Evolutionary conservation across 306 rosid species (phyloP).

Genomic region (Pterocarpus macrocarpus): DNA sequence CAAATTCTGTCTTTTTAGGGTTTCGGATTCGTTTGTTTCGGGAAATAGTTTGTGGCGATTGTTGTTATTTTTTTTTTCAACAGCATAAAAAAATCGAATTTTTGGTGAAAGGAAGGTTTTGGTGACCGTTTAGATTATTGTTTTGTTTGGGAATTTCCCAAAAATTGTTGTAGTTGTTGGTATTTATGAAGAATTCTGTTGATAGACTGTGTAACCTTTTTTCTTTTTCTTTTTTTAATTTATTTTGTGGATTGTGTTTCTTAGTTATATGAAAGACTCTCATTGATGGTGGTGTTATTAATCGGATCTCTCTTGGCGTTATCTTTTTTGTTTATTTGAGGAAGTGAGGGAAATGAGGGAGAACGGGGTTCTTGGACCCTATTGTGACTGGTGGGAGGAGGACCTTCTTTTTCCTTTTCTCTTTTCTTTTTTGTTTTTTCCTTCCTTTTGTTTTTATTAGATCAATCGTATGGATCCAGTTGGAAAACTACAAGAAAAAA

Average conservation of each 20-base stretch:
- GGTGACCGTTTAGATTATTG: not conserved
- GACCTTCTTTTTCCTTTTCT: not conserved
- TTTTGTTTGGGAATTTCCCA: not conserved
- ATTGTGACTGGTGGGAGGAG: not conserved
- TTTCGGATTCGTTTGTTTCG: conserved; percentile 38
- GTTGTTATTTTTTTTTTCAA: not conserved
- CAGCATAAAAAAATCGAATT: not conserved
- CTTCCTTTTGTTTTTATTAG: not conserved
- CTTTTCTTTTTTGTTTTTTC: not conserved
- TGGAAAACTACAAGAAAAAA: not conserved
- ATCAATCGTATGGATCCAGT: conserved; percentile 36
- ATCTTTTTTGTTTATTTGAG: not conserved
- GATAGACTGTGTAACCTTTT: not conserved
- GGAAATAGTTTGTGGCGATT: not conserved
- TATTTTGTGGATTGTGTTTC: not conserved
- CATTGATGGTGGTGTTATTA: conserved; percentile 35
- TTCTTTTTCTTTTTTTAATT: not conserved
- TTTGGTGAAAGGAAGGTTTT: conserved; percentile 11
- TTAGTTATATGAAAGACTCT: not conserved
- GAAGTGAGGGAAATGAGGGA: conserved; percentile 15
- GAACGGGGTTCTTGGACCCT: conserved; percentile 2
- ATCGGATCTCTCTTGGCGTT: conserved; percentile 37
- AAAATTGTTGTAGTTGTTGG: conserved; percentile 6
- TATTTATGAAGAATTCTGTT: conserved; percentile 9
- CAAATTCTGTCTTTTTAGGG: conserved; percentile 42